Evolutionary conservation across 768 basidiomycete genomes (phyloP).

Genomic region (Termitomyces sp.): DNA sequence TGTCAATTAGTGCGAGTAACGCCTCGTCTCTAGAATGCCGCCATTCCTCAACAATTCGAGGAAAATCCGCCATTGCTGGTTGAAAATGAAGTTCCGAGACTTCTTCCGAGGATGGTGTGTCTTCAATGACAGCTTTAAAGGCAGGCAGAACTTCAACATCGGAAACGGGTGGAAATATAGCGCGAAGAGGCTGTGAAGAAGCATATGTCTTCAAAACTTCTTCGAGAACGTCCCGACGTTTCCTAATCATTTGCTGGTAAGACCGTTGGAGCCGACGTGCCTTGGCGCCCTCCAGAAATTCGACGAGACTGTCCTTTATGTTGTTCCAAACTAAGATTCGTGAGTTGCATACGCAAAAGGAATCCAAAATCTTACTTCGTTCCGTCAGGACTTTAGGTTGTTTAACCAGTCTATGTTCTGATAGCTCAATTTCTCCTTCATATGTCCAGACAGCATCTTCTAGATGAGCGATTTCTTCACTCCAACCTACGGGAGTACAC

Average conservation of each 20-base stretch:
- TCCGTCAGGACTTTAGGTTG: slow-evolving; percentile 8
- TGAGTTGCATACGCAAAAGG: not conserved
- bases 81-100: slow-evolving; percentile 10
- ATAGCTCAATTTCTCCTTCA: not conserved
- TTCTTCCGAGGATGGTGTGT: slow-evolving; percentile 11
- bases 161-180: slow-evolving; percentile 10
- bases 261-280: slow-evolving; percentile 10
- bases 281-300: slow-evolving; percentile 9
- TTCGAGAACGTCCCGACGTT: slow-evolving; percentile 8
- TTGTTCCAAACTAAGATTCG: slow-evolving; percentile 13
- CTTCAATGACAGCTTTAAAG: slow-evolving; percentile 13
- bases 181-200: slow-evolving; percentile 7
- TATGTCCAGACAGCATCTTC: not conserved
- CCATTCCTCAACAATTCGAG: slow-evolving; percentile 10
- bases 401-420: slow-evolving; percentile 11
- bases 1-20: slow-evolving; percentile 10
- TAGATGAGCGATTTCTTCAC: slow-evolving; percentile 10
- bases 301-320: slow-evolving; percentile 10
- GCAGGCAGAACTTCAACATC: slow-evolving; percentile 12
- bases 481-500: slow-evolving; percentile 9
- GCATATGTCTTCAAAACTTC: slow-evolving; percentile 8
- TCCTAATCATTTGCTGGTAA: not conserved
- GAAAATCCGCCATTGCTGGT: slow-evolving; percentile 9
- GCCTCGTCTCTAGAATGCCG: slow-evolving; percentile 8
- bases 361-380: slow-evolving; percentile 3